phyloP scores from a whole-genome alignment of 768 basidiomycete species.

The Hortiboletus campestris region DNA sequence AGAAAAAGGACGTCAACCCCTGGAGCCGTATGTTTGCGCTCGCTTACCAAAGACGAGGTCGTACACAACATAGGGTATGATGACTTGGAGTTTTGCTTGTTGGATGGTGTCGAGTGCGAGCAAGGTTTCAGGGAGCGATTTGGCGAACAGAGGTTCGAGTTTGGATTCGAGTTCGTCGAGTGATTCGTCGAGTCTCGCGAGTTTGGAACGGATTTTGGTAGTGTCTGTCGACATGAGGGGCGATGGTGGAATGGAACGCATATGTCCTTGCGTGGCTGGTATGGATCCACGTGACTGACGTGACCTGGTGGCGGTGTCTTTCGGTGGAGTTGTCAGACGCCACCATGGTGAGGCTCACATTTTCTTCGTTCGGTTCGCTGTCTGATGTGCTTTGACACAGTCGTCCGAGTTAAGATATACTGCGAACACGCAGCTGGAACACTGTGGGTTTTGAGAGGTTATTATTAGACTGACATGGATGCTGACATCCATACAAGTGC shows the following conservation, averaged over 20 bases:
- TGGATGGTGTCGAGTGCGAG: constrained; percentile 67
- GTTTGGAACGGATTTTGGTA: constrained; percentile 36
- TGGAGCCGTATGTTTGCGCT: not conserved
- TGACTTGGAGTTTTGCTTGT: constrained; percentile 78
- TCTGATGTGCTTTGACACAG: constrained; percentile 36
- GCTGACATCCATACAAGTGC: constrained; percentile 52
- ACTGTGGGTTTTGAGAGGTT: constrained; percentile 55
- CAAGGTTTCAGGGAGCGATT: constrained; percentile 65
- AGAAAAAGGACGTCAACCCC: not conserved
- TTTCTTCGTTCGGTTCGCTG: not conserved
- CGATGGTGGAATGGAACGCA: not conserved
- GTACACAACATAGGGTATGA: constrained; percentile 79
- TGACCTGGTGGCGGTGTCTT: constrained; percentile 9
- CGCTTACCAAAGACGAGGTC: constrained; percentile 81
- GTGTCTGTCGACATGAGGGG: constrained; percentile 36
- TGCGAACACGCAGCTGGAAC: constrained; percentile 93
- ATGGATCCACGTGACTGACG: constrained; percentile 10
- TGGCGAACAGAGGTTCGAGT: constrained; percentile 65
- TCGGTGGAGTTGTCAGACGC: not conserved
- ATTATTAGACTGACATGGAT: not conserved
- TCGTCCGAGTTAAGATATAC: constrained; percentile 94
- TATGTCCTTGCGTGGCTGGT: not conserved
- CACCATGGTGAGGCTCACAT: constrained; percentile 18
- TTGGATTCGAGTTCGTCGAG: constrained; percentile 68
- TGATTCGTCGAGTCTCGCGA: constrained; percentile 51